A percentile compares a stretch with the other conserved stretches of the same genome.
These are phyloP conservation scores for Nectriaceae sp. DNA, from an alignment of 2,329 filamentous ascomycete species.

Conservation along the genomic window DNA sequence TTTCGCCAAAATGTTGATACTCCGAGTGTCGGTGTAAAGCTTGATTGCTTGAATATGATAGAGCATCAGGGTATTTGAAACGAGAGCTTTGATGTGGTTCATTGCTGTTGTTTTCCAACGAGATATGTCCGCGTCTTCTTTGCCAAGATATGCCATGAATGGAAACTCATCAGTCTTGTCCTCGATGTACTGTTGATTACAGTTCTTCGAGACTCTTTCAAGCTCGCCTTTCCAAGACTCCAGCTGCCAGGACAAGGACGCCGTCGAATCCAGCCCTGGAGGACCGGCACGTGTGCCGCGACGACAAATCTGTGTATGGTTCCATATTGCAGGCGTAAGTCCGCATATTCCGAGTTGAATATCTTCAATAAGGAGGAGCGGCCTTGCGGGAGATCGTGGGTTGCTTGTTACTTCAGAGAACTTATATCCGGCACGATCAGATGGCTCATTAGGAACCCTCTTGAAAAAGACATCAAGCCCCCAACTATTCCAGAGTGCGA, in stretches of 20 bases:
- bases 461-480: constrained; percentile 40
- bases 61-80: constrained; percentile 36
- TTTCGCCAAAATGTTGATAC: constrained; percentile 29
- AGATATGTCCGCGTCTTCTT: constrained; percentile 25
- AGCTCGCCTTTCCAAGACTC: constrained; percentile 29
- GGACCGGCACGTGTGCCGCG: constrained; percentile 17
- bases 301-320: constrained; percentile 26
- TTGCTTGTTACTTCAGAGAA: constrained; percentile 33
- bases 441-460: constrained; percentile 34
- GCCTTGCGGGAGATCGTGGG: constrained; percentile 26
- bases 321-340: constrained; percentile 33
- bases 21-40: constrained; percentile 36
- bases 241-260: constrained; percentile 25
- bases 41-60: constrained; percentile 40
- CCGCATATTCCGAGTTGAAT: constrained; percentile 36
- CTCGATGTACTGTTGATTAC: constrained; percentile 15
- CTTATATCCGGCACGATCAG: constrained; percentile 30
- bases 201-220: constrained; percentile 21
- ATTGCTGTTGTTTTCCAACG: constrained; percentile 26
- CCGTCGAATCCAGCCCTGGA: constrained; percentile 11
- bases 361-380: constrained; percentile 36
- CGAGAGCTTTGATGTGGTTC: constrained; percentile 30
- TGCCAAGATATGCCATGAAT: constrained; percentile 30
- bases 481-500: constrained; percentile 38
- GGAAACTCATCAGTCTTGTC: constrained; percentile 17